A percentile compares a stretch with the other conserved stretches of the same genome.
These are phyloP conservation scores for Blastobotrys illinoisensis DNA, from an alignment of 1,139 yeast genomes.

Conservation along the genomic window DNA sequence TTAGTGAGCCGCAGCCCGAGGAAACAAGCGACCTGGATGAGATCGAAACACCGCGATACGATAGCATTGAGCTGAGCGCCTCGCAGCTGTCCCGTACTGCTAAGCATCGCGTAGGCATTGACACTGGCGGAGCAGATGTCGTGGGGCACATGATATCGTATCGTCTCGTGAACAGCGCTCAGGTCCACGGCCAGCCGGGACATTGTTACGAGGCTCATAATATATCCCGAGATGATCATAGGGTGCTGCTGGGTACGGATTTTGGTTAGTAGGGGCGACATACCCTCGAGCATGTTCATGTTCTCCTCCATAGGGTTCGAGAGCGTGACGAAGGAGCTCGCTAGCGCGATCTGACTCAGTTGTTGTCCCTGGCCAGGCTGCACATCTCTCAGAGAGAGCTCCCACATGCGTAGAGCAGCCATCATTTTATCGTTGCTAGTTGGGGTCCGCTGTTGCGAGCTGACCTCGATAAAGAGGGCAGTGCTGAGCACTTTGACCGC, in stretches of 20 bases:
- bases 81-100: slow-evolving; percentile 18
- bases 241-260: slow-evolving; percentile 23
- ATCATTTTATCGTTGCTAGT: slow-evolving; percentile 8
- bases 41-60: slow-evolving; percentile 25
- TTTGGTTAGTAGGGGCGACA: slow-evolving; percentile 16
- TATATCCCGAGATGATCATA: slow-evolving; percentile 18
- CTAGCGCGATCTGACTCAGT: slow-evolving; percentile 17
- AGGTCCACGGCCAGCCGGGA: slow-evolving; percentile 24
- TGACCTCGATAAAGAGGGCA: slow-evolving; percentile 22
- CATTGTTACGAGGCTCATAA: slow-evolving; percentile 21
- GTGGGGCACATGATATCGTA: slow-evolving; percentile 26
- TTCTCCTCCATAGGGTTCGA: slow-evolving; percentile 17
- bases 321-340: slow-evolving; percentile 14
- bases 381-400: slow-evolving; percentile 17
- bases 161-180: slow-evolving; percentile 20
- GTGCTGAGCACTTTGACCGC: slow-evolving; percentile 22
- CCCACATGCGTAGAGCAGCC: slow-evolving; percentile 15
- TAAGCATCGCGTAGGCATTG: slow-evolving; percentile 16
- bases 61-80: slow-evolving; percentile 20
- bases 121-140: slow-evolving; percentile 25
- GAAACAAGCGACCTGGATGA: slow-evolving; percentile 21
- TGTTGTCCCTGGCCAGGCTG: slow-evolving; percentile 26
- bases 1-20: slow-evolving; percentile 23
- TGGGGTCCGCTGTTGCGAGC: background rate
- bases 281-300: slow-evolving; percentile 11